Conservation (phyloP, 345 rosid genomes). For the Murraya koenigii region DNA sequence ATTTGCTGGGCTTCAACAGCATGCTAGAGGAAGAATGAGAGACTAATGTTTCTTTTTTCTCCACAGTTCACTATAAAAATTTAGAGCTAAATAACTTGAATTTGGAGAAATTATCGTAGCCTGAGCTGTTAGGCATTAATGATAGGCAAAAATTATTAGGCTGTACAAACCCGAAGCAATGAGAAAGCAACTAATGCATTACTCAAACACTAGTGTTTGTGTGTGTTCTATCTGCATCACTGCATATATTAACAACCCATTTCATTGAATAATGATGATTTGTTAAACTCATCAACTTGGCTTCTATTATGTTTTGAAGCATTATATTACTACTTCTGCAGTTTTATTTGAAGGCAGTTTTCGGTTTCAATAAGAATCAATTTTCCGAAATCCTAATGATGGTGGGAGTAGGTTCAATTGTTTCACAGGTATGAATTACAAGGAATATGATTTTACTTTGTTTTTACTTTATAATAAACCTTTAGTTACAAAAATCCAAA, state of each 20-base stretch:
- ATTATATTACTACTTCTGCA: constrained; percentile 10
- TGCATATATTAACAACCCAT: neutral
- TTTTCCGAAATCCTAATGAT: constrained; percentile 47
- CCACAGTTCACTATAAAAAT: neutral
- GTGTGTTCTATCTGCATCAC: neutral
- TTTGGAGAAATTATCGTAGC: neutral
- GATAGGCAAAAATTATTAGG: neutral
- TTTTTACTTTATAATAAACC: neutral
- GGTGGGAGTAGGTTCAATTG: constrained; percentile 47
- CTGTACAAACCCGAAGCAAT: neutral
- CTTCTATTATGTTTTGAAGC: constrained; percentile 4
- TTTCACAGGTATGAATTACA: constrained; percentile 38
- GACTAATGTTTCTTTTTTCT: neutral
- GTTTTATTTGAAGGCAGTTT: constrained; percentile 43
- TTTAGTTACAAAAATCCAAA: neutral
- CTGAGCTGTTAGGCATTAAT: neutral
- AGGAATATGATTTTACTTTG: neutral
- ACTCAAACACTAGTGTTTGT: neutral
- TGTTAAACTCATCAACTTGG: neutral
- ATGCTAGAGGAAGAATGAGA: neutral
- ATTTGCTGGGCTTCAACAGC: neutral
- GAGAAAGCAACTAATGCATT: neutral
- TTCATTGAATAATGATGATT: neutral
- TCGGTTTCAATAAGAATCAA: constrained; percentile 50
- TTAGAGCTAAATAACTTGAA: neutral